Evolutionary conservation across 2,329 filamentous ascomycete genomes (phyloP).

Genomic region (Pestalotiopsis fici): DNA sequence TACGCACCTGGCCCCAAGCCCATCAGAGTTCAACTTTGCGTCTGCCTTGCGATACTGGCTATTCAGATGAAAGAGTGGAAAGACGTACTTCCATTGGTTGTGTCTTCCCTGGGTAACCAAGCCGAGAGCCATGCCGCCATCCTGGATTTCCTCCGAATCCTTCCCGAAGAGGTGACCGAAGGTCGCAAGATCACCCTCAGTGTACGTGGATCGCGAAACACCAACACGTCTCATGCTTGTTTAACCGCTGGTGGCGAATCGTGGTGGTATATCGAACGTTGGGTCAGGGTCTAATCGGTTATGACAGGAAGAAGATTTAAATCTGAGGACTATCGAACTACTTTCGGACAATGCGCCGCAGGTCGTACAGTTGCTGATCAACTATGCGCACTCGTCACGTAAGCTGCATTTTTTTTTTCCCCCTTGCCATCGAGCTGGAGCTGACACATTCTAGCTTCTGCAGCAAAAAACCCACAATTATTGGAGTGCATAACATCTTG

Average conservation of each 20-base stretch:
- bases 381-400: conserved; percentile 92
- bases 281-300: conserved; percentile 46
- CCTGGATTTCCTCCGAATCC: conserved; percentile 92
- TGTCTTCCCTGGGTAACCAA: conserved; percentile 74
- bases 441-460: conserved; percentile 54
- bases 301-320: conserved; percentile 92
- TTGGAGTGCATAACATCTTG: conserved; percentile 96
- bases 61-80: conserved; percentile 98
- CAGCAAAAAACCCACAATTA: conserved; percentile 83
- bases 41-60: conserved; percentile 90
- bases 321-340: conserved; percentile 81
- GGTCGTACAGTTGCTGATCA: conserved; percentile 83
- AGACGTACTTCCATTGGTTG: conserved; percentile 82
- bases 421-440: conserved; percentile 20
- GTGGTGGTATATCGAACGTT: conserved; percentile 30
- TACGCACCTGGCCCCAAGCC: conserved; percentile 82
- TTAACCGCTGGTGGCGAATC: conserved; percentile 23
- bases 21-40: conserved; percentile 88
- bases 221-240: conserved; percentile 40
- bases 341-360: conserved; percentile 87
- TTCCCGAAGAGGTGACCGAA: conserved; percentile 98
- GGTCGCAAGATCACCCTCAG: conserved; percentile 98
- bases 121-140: conserved; percentile 82
- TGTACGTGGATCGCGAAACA: conserved; percentile 76
- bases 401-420: conserved; percentile 35